Conservation (phyloP, 1,284 basidiomycete species). For the Fomitopsis pinicola region DNA sequence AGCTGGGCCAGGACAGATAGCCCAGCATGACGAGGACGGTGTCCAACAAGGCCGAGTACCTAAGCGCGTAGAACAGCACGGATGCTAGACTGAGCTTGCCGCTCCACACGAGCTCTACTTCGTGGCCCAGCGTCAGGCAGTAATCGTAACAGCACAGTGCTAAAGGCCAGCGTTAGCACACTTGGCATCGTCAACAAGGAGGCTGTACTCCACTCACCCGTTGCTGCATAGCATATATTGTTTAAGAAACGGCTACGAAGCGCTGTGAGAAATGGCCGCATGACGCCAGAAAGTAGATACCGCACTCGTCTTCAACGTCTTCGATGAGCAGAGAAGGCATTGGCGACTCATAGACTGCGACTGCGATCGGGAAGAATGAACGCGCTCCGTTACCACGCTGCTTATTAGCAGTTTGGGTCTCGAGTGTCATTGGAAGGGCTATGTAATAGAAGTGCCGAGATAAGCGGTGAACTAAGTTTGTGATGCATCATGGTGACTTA, state of each 20-base stretch:
- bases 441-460: no score
- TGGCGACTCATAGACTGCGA: no score
- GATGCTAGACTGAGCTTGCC: background rate
- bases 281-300: background rate
- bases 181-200: background rate
- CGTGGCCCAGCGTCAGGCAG: slow-evolving; percentile 7
- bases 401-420: no score
- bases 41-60: slow-evolving; percentile 10
- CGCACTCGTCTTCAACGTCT: background rate
- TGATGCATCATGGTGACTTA: background rate
- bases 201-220: background rate
- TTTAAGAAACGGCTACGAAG: background rate
- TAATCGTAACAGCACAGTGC: slow-evolving; percentile 15
- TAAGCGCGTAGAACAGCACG: slow-evolving; percentile 8
- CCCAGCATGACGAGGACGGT: slow-evolving; percentile 6
- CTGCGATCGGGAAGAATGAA: no score
- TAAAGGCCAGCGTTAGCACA: background rate
- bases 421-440: no score
- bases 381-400: no score
- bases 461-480: background rate
- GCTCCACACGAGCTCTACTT: slow-evolving; percentile 10
- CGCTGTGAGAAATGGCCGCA: background rate
- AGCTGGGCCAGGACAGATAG: background rate
- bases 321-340: background rate
- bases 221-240: background rate